Evolutionary conservation across 148 eudicot genomes (phyloP).

Genomic region (Pharnaceum exiguum): DNA sequence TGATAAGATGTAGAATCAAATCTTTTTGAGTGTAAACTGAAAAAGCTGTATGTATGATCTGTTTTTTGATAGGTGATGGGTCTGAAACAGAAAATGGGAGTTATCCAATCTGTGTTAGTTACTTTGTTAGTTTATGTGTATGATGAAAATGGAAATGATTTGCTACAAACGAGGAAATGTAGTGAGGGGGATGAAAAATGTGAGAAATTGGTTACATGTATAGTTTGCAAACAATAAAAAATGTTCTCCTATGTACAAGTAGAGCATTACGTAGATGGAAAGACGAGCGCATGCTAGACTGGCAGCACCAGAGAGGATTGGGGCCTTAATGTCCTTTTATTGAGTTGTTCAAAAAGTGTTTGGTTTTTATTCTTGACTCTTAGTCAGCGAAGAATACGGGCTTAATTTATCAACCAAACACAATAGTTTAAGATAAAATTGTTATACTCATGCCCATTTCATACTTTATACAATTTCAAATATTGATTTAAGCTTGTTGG

Average conservation of each 20-base stretch:
- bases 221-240: background rate
- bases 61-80: no score
- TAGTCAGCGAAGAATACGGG: conserved; percentile 20
- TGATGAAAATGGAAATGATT: conserved; percentile 17
- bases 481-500: no score
- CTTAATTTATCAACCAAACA: conserved; percentile 4
- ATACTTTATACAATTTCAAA: no score
- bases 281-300: conserved; percentile 23
- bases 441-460: no score
- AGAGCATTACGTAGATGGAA: conserved; percentile 11
- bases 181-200: conserved; percentile 12
- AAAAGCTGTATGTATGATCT: no score
- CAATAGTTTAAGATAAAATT: no score
- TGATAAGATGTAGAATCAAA: no score
- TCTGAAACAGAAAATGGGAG: no score
- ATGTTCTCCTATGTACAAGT: no score
- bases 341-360: conserved; percentile 21
- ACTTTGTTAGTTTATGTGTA: background rate
- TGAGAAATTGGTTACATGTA: conserved; percentile 11
- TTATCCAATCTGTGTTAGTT: background rate
- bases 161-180: conserved; percentile 23
- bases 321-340: background rate
- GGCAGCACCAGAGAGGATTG: conserved; percentile 23
- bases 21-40: no score
- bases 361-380: conserved; percentile 22